Percentiles rank a stretch among this genome's conserved stretches.
These are phyloP conservation scores for Gloeostereum incarnatum DNA, from an alignment of 768 basidiomycete species.

Conservation along the genomic window DNA sequence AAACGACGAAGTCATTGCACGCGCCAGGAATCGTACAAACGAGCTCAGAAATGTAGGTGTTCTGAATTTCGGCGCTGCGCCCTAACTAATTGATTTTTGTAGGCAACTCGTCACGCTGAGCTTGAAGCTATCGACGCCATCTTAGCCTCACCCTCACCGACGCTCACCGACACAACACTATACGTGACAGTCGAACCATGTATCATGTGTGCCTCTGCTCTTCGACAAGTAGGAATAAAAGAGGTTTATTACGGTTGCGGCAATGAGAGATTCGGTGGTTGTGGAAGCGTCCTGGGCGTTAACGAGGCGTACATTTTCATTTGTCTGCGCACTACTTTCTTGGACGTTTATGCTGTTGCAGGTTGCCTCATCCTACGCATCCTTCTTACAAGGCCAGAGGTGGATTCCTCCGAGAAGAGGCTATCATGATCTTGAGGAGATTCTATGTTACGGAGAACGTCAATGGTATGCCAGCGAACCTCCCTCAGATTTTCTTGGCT, in stretches of 20 bases:
- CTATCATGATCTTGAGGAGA: conserved; percentile 76
- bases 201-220: conserved; percentile 97
- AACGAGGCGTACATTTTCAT: conserved; percentile 51
- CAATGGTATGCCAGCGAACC: conserved; percentile 52
- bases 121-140: conserved; percentile 93
- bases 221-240: conserved; percentile 87
- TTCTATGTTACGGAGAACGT: conserved; percentile 93
- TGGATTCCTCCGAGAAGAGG: conserved; percentile 73
- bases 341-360: conserved; percentile 17
- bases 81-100: conserved; percentile 6
- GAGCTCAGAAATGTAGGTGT: conserved; percentile 76
- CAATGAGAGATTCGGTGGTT: conserved; percentile 95
- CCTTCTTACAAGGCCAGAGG: conserved; percentile 66
- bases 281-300: conserved; percentile 88
- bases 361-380: conserved; percentile 65
- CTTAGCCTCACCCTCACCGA: conserved; percentile 50
- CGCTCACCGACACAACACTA: conserved; percentile 70
- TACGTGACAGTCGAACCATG: conserved; percentile 99
- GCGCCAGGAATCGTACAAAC: conserved; percentile 90
- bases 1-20: conserved; percentile 66
- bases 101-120: conserved; percentile 97
- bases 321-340: conserved; percentile 3
- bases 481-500: conserved; percentile 7
- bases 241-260: conserved; percentile 89
- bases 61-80: conserved; percentile 1